Base-by-base conservation (phyloP, 768 basidiomycete genomes). In the Kwoniella bestiolae region DNA sequence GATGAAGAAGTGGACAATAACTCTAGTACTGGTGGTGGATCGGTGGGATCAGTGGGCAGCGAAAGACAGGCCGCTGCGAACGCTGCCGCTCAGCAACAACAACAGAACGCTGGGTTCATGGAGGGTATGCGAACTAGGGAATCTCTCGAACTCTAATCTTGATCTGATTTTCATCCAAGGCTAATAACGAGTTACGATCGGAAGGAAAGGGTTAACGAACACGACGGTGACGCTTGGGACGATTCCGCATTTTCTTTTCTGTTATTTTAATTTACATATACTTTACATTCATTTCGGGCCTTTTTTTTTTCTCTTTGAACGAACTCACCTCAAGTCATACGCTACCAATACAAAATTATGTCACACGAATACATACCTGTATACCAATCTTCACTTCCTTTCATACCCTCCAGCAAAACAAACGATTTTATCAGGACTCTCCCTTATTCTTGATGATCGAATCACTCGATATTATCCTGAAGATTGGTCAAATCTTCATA, bases 101-200 rank as follows among this genome's bases (percentile, higher is more conserved):
- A n/a, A n/a, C 52, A 32, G 31, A 11, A 16, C 31, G 31, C 32
- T 3, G 32, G 68, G 50, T 44, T n/a, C 28, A 38, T 61, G n/a
- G 75, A 74, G 56, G 62, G 53, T 14, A 49, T 69, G 52, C 65
- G 75, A 58, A 74, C 75, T 28, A 66, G 73, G 65, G 75, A 77
- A 63, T 67, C 67, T 23, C 34, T 77, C 25, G 75, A 77, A 25
- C 56, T 68, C 28, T 71, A 63, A 52, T 46, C 49, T 21, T 16
- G 6, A 29, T 9, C 23, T 31, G 44, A 28, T 11, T 50, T 8
- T 50, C 47, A 18, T 26, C 9, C 47, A 7, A 26, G 47, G 7
- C 8, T 11, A 8, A 41, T 8, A 8, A 41, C 8, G 38, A 8
- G 8, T 41, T 8, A 8, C 38, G 18, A 28, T 53, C 25, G 9